Base-by-base conservation (phyloP, 2,329 filamentous ascomycete species). In the Alternaria triticina region DNA sequence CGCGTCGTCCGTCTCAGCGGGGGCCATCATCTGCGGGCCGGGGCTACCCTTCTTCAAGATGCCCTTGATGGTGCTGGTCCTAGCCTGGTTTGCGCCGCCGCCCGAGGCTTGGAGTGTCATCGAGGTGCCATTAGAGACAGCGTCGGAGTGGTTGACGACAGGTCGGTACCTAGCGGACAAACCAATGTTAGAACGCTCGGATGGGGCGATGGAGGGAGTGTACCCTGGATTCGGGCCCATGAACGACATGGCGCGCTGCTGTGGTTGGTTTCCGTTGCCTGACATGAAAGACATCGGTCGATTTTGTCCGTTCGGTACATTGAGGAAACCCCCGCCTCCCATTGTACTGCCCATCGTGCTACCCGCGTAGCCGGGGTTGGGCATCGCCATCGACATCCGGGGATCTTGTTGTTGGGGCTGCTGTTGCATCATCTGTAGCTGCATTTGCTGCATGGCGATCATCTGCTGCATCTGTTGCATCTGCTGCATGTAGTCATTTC, bases 181-280 rank as follows among this genome's bases (percentile, higher is more conserved):
- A 15, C 96, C 96, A 65, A 97, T 84, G 78, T 96, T 98, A 84
- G 94, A 98, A 65, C 96, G 91, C 82, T 98, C 96, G 6, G 93
- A 97, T 1, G 96, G 96, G 3, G 96, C 95, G 70, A 99, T 97
- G 1, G 95, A 98, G 1, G 94, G 89, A 1, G 94, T 87, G 80
- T 98, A 98, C 9, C 88, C 89, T 55, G 65, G 58, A 28, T 65
- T 61, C 15, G 69, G 65, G 15, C 69, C 69, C 65, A 72, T 64
- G 56, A 80, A 79, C 25, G 69, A 75, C 15, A 75, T 75, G 62
- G 65, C 70, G 27, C 70, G 76, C 25, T 74, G 76, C 46, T 67
- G 72, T 45, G 79, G 79, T 36, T 91, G 90, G 71, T 92, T 57
- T 30, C 50, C 59, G 22, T 57, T 67, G 50, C 56, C 49, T 8